phyloP scores from a whole-genome alignment of 2,329 filamentous ascomycete genomes.

The Fusarium sp. region DNA sequence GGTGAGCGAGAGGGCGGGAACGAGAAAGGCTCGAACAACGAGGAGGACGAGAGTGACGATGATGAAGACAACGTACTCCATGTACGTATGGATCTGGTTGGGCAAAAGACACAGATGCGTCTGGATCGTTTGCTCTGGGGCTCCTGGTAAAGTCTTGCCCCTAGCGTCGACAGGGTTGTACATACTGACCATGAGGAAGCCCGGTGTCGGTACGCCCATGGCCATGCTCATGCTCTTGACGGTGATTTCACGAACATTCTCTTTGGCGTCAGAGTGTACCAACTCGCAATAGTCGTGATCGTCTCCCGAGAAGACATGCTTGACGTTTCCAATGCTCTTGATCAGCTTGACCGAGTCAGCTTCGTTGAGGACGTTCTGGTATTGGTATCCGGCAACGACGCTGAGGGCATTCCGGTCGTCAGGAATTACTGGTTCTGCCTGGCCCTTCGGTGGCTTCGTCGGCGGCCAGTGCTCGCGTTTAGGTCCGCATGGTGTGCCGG shows the following conservation, averaged over 20 bases:
- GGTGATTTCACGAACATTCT: conserved; percentile 84
- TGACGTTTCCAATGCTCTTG: conserved; percentile 84
- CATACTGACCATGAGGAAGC: conserved; percentile 89
- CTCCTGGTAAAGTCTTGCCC: conserved; percentile 63
- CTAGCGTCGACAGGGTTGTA: conserved; percentile 88
- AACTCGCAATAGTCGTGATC: conserved; percentile 99
- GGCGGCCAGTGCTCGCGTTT: conserved; percentile 88
- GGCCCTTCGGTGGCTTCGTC: conserved; percentile 72
- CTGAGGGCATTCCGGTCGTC: conserved; percentile 86
- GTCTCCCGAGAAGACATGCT: conserved; percentile 93
- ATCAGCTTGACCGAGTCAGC: conserved; percentile 83
- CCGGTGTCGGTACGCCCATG: conserved; percentile 92
- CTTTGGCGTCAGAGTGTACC: conserved; percentile 79
- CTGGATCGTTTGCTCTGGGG: conserved; percentile 77
- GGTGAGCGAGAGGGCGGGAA: conserved; percentile 68
- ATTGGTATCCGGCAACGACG: conserved; percentile 89
- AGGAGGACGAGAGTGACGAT: conserved; percentile 67
- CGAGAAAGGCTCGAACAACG: conserved; percentile 69
- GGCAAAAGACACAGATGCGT: conserved; percentile 93
- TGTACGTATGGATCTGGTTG: conserved; percentile 87
- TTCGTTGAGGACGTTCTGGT: conserved; percentile 91
- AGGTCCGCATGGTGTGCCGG: conserved; percentile 90
- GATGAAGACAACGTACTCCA: conserved; percentile 80
- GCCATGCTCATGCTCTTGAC: conserved; percentile 97
- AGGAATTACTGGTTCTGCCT: conserved; percentile 66